phyloP scores from a whole-genome alignment of 2,329 filamentous ascomycete genomes.

The Didymella pomorum region DNA sequence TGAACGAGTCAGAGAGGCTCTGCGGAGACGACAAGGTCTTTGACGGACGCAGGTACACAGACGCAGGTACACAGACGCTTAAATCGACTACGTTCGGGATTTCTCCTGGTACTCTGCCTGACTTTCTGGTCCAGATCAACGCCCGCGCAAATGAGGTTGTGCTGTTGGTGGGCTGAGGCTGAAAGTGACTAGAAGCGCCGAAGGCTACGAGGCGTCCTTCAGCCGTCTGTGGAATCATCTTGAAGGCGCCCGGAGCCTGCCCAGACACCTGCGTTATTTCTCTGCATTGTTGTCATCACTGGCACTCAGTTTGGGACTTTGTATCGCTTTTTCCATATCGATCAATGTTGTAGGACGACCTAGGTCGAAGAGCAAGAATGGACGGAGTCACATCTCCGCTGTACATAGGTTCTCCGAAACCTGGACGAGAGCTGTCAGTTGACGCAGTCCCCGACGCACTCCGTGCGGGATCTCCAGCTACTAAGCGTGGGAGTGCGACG shows the following conservation, averaged over 20 bases:
- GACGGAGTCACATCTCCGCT: conserved; percentile 42
- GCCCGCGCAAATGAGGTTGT: not conserved
- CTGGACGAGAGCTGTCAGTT: conserved; percentile 29
- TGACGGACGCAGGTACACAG: not conserved
- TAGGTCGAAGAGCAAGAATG: conserved; percentile 28
- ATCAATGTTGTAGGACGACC: not conserved
- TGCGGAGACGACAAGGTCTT: not conserved
- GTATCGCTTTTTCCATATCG: no score
- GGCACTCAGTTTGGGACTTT: no score
- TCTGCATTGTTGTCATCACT: no score
- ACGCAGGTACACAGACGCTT: not conserved
- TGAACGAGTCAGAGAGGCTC: conserved; percentile 2
- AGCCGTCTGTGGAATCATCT: conserved; percentile 19
- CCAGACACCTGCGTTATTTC: no score
- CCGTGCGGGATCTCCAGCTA: conserved; percentile 41
- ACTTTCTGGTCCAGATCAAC: not conserved
- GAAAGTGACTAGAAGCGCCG: conserved; percentile 22
- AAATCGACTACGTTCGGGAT: not conserved
- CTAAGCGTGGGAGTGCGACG: conserved; percentile 23
- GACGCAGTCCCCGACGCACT: conserved; percentile 40
- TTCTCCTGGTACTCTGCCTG: not conserved
- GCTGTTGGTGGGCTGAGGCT: conserved; percentile 25
- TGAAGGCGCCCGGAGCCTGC: not conserved
- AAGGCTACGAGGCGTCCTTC: conserved; percentile 26
- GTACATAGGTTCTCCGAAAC: conserved; percentile 39